A percentile compares a stretch with the other conserved stretches of the same genome.
Conservation (phyloP, 2,329 filamentous ascomycete species). For the Nigrospora sphaerica region DNA sequence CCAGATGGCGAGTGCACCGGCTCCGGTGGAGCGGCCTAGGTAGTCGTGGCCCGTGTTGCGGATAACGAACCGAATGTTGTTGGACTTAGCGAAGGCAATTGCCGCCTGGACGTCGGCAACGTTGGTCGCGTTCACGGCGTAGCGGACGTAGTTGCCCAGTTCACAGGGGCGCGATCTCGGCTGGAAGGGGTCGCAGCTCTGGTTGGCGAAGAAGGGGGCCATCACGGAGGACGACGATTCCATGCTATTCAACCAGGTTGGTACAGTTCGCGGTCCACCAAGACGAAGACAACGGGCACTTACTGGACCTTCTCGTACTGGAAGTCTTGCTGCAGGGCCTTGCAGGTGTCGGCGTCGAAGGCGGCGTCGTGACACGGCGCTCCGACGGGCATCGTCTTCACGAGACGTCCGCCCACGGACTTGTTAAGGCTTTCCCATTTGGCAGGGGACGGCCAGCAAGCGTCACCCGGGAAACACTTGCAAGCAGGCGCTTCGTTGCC, state of each 20-base stretch:
- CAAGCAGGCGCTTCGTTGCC: background rate
- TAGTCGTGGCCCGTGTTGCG: slow-evolving; percentile 44
- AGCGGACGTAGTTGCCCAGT: slow-evolving; percentile 6
- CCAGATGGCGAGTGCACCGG: slow-evolving; percentile 40
- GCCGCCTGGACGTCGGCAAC: slow-evolving; percentile 1
- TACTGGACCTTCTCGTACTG: slow-evolving; percentile 1
- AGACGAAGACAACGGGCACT: slow-evolving; percentile 5
- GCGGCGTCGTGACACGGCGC: slow-evolving; percentile 9
- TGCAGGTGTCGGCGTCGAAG: slow-evolving; percentile 10
- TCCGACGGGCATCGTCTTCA: slow-evolving; percentile 15
- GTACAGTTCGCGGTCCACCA: too few relatives aligned
- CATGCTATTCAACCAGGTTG: background rate
- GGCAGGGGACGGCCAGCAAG: slow-evolving; percentile 2
- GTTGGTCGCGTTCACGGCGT: slow-evolving; percentile 4
- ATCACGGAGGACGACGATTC: slow-evolving; percentile 6
- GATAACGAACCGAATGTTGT: slow-evolving; percentile 39
- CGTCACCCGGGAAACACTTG: slow-evolving; percentile 1
- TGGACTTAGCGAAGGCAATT: slow-evolving; percentile 13
- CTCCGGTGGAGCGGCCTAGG: slow-evolving; percentile 45
- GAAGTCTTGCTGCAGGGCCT: slow-evolving; percentile 6
- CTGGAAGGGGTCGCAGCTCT: slow-evolving; percentile 6
- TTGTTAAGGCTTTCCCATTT: slow-evolving; percentile 3
- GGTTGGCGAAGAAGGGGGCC: slow-evolving; percentile 6
- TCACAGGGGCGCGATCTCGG: slow-evolving; percentile 1
- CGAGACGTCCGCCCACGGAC: slow-evolving; percentile 10